Base-by-base conservation (phyloP, 306 rosid species). In the Inga laurina region DNA sequence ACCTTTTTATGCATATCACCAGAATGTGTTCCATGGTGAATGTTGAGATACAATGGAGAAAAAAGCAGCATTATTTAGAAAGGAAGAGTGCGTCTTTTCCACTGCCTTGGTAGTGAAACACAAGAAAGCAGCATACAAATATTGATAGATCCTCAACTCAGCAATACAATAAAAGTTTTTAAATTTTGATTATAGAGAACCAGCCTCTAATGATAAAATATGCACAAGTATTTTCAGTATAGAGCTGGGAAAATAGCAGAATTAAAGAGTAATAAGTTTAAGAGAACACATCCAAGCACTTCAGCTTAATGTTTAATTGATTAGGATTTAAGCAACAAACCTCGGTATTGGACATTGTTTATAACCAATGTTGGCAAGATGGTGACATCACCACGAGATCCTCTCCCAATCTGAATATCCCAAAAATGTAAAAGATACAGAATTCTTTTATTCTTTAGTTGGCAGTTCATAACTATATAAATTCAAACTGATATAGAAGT, bases 341-440 rank as follows among this genome's bases (percentile, higher is more conserved):
- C 99, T 90, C 98, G 92, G 81, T 89, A 94, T 69, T 94, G 99
- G 76, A 86, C 91, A 81, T 92, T 56, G 81, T 96, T 96, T 57
- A 96, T 68, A 66, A 96, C 93, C 92, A 96, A 80, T 22, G 99
- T 96, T 24, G 99, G 99, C 89, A 96, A 92, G 89, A 96, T 96
- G 85, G 99, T 91, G 56, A 96, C 92, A 84, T 96, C 99, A 27
- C 99, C 98, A 46, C 97, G 97, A 86, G 94, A 84, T 86, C 98
- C 99, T 89, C 78, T 88, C 41, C 98, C 99, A 19, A 94, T 86
- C 99, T 96, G 76, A 87, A 82, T n/a, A 82, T 56, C 56, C 85
- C 54, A 77, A 80, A 6, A 72, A 59, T 52, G 32, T 48, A 78
- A 74, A 24, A 78, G 32, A 68, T 10, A 41, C 8, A 80, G 48